These are phyloP conservation scores for Filobasidium uniguttulatum DNA, from an alignment of 1,284 basidiomycete genomes.

Conservation along the genomic window DNA sequence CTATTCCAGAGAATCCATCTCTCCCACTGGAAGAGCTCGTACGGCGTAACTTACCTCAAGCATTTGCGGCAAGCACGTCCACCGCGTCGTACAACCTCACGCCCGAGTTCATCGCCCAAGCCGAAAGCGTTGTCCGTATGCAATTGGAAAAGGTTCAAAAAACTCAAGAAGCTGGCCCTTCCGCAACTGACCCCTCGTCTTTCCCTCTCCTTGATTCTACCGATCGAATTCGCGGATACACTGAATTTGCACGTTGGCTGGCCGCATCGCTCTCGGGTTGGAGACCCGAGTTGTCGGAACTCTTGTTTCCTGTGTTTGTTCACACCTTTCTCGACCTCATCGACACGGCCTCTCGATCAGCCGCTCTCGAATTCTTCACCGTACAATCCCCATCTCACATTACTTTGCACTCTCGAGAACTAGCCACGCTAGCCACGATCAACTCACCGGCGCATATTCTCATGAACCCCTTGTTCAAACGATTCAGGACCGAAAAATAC, in stretches of 20 bases:
- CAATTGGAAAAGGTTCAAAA: not conserved
- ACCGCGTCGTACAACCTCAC: conserved; percentile 30
- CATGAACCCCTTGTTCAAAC: conserved; percentile 65
- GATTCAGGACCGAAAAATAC: conserved; percentile 78
- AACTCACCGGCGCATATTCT: conserved; percentile 73
- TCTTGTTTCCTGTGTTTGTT: conserved; percentile 89
- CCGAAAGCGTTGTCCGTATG: conserved; percentile 29
- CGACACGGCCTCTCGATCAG: conserved; percentile 41
- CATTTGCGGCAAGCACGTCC: conserved; percentile 29
- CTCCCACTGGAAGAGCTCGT: conserved; percentile 4
- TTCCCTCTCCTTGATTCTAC: conserved; percentile 67
- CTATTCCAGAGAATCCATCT: not conserved
- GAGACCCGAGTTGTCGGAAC: conserved; percentile 91
- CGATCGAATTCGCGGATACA: conserved; percentile 54
- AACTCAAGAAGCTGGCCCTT: conserved; percentile 19
- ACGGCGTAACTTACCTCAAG: conserved; percentile 43
- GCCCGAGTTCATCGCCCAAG: conserved; percentile 35
- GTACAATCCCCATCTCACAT: conserved; percentile 58
- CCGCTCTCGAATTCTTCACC: conserved; percentile 62
- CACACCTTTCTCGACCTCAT: conserved; percentile 95
- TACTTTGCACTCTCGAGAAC: conserved; percentile 53
- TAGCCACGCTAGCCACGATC: conserved; percentile 71
- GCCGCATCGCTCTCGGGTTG: conserved; percentile 59
- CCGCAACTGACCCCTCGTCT: no score
- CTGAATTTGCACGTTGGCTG: conserved; percentile 59